Evolutionary conservation across 345 rosid genomes (phyloP), one percentile per base, ranked within the genome.

Genomic region (Arabidopsis arenosa): DNA sequence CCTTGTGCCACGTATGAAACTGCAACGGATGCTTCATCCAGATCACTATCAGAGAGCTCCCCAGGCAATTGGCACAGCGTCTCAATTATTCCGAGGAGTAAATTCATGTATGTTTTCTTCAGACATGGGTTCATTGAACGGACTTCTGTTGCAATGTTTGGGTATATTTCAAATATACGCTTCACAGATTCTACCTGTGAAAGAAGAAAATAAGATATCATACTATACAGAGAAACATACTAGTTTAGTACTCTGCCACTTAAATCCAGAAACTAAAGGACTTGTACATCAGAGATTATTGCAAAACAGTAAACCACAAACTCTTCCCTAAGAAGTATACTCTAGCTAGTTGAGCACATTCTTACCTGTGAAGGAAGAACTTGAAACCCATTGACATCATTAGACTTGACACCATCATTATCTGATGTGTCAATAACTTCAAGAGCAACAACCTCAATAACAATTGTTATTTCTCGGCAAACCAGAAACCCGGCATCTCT

Each of bases 381-480:
- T 43, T 43, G 48, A 43, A 43, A 43, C 15, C 48, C 48, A 13
- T 43, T 12, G 48, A 43, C 15, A 43, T 43, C 41, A 39, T 8
- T 3, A 8, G 9, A 5, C 2, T 12, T 43, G 15, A 1, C 4
- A 9, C 13, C 13, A 40, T 9, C 44, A 40, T 9, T 45, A 0
- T 45, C 18, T 37, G 7, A 36, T 3, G 66, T 40, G 11, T 45
- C 28, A 8, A 33, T 9, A 14, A 47, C 15, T 32, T 21, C 10
- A 30, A n/a, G 56, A 44, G 48, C 45, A 17, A 43, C 55, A 51
- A 89, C 89, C 81, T 91, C 93, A 78, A 90, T 88, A 81, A 89
- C 93, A 59, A 91, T 70, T 6, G 84, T 65, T 41, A 85, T 75
- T 4, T 79, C 75, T 69, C 89, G 89, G 81, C 81, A 79, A 51